phyloP scores from a whole-genome alignment of 1,284 basidiomycete genomes.

The Pseudozyma tsukubaensis region DNA sequence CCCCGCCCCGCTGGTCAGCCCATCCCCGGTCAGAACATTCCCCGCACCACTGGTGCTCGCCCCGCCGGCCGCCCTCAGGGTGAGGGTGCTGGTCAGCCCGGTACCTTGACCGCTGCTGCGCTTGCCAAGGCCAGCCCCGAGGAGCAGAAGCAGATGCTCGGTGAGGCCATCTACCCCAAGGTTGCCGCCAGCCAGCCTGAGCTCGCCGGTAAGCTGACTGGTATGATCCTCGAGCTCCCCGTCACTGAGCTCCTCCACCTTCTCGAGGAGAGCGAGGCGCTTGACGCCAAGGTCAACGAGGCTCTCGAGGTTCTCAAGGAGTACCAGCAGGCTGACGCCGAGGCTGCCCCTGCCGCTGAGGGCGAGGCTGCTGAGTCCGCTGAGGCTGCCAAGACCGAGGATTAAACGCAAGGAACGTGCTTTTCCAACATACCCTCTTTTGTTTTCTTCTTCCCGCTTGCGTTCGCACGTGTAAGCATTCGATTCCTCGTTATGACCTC shows the following conservation, averaged over 20 bases:
- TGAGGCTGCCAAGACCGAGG: constrained; percentile 48
- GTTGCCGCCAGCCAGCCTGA: constrained; percentile 64
- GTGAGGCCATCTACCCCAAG: constrained; percentile 69
- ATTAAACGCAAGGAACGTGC: constrained; percentile 10
- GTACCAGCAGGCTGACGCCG: constrained; percentile 60
- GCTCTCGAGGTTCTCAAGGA: constrained; percentile 67
- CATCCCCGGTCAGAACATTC: constrained; percentile 54
- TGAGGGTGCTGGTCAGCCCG: constrained; percentile 51
- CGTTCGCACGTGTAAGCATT: neutral
- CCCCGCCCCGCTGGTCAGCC: constrained; percentile 53
- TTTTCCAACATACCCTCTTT: neutral
- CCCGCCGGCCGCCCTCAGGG: constrained; percentile 43
- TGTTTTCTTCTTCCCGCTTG: neutral
- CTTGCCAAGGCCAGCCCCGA: constrained; percentile 68
- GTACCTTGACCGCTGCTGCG: constrained; percentile 63
- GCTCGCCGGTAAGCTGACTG: constrained; percentile 68
- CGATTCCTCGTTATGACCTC: neutral
- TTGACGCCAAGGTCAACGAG: constrained; percentile 67
- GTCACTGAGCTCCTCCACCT: constrained; percentile 68
- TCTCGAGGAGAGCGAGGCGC: constrained; percentile 67
- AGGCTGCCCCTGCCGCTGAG: constrained; percentile 18
- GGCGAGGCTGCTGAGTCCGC: constrained; percentile 11
- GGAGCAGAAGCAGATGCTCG: constrained; percentile 69
- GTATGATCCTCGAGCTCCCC: constrained; percentile 69
- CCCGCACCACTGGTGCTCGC: constrained; percentile 40